These are phyloP conservation scores for Daucus carota DNA, from an alignment of 129 eudicot genomes.

Conservation along the genomic window DH1_v3.0 NC_030384.2:41203001-41203500, in stretches of 20 bases:
- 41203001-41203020: not conserved
- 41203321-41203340: not conserved
- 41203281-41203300: not conserved
- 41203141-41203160: constrained; percentile 68
- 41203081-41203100: not conserved
- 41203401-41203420: constrained; percentile 35
- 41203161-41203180: constrained; percentile 50
- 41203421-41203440: constrained; percentile 54
- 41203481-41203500: constrained; percentile 65
- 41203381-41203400: constrained; percentile 48
- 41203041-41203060: not conserved
- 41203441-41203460: constrained; percentile 67
- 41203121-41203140: constrained; percentile 65
- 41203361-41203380: constrained; percentile 39
- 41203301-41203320: not conserved
- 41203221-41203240: not conserved
- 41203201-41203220: constrained; percentile 36
- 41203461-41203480: constrained; percentile 56
- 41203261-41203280: not conserved
- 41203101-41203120: constrained; percentile 50
- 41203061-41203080: not conserved
- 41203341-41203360: not conserved
- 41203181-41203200: constrained; percentile 72
- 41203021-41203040: not conserved
- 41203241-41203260: not conserved